phyloP scores from a whole-genome alignment of 148 eudicot species.

The Tetragonia tetragonoides region DNA sequence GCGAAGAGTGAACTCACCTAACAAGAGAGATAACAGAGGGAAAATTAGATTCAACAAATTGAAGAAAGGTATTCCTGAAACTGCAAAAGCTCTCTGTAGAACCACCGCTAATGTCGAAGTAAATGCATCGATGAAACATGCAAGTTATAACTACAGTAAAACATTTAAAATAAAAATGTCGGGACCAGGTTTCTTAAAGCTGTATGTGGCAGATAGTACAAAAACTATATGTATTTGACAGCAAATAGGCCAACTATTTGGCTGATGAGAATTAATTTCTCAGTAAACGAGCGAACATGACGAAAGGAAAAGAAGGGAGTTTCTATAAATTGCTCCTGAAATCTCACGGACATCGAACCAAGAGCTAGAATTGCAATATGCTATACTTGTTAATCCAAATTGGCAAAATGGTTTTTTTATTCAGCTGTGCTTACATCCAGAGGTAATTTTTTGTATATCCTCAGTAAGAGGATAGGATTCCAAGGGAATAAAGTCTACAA shows the following conservation, averaged over 20 bases:
- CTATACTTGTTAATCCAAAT: not conserved
- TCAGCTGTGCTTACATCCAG: not conserved
- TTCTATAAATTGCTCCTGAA: not conserved
- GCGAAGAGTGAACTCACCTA: constrained; percentile 98
- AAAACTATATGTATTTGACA: not conserved
- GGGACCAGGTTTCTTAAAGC: not conserved
- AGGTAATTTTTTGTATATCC: not conserved
- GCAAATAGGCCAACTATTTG: not conserved
- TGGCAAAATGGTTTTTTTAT: not conserved
- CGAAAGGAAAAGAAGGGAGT: not conserved
- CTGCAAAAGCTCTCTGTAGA: not conserved
- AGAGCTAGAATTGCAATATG: not conserved
- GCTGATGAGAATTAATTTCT: not conserved
- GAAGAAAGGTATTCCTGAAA: constrained; percentile 2
- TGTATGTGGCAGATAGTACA: not conserved
- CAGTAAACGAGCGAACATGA: not conserved
- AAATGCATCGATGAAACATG: not conserved
- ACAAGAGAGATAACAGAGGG: constrained; percentile 3
- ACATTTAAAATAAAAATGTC: not conserved
- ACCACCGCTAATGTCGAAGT: not conserved
- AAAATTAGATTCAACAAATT: not conserved
- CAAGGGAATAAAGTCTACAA: not conserved
- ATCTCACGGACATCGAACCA: not conserved
- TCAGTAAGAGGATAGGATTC: not conserved
- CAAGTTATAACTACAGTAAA: not conserved